Percentiles rank a stretch among this genome's conserved stretches.
Evolutionary conservation across 352 stramenopile genomes (phyloP).

Genomic region (Globisporangium paddicum): DNA sequence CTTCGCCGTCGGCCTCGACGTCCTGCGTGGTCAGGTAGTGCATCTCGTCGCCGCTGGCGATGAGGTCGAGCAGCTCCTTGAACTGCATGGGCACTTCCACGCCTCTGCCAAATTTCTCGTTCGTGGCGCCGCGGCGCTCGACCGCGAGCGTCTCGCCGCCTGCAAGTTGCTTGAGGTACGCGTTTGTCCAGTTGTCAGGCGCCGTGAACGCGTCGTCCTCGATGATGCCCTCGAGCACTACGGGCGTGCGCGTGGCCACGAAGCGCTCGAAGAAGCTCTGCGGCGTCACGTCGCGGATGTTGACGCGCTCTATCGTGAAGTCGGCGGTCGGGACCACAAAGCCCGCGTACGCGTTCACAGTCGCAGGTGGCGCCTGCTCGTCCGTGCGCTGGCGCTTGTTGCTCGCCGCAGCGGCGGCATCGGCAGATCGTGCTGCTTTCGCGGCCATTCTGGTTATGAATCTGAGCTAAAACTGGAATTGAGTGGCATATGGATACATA

Average conservation of each 20-base stretch:
- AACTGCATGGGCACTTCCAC: conserved; percentile 85
- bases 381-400: conserved; percentile 42
- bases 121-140: conserved; percentile 57
- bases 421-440: conserved; percentile 2
- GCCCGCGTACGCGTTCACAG: conserved; percentile 57
- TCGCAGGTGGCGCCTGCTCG: neutral
- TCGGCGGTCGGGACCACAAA: conserved; percentile 39
- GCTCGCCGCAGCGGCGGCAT: neutral
- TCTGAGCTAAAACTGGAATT: neutral
- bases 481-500: neutral
- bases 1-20: conserved; percentile 64
- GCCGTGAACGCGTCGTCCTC: conserved; percentile 46
- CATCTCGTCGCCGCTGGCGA: conserved; percentile 62
- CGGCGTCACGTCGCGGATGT: conserved; percentile 44
- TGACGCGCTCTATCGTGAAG: conserved; percentile 48
- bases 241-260: conserved; percentile 70
- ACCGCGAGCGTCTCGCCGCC: conserved; percentile 72
- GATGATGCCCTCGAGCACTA: conserved; percentile 70
- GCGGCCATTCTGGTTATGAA: neutral
- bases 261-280: conserved; percentile 78
- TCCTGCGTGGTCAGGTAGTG: conserved; percentile 92
- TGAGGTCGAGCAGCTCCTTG: conserved; percentile 61
- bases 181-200: conserved; percentile 69
- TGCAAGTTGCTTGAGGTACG: conserved; percentile 55
- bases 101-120: conserved; percentile 84